Evolutionary conservation across 768 basidiomycete species (phyloP), one percentile per base, ranked within the genome.

Genomic region (Suillus clintonianus): DNA sequence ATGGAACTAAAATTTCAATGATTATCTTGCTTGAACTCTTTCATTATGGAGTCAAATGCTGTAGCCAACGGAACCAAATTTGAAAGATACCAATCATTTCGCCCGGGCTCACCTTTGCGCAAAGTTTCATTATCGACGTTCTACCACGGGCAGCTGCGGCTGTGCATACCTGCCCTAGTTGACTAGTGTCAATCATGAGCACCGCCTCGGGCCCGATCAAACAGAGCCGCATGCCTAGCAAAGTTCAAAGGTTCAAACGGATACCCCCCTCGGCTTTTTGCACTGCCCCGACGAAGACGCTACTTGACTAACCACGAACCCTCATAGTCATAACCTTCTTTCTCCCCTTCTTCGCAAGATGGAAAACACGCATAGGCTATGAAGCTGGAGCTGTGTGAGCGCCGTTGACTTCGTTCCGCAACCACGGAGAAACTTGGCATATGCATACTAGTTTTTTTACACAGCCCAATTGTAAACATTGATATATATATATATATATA

Each of bases 1-100:
- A 58, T 37, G 72, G 65, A 76, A 69, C 39, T 55, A 64, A 53
- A 68, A 61, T 43, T 32, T 65, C 36, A 56, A 41, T 17, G 36
- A 61, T 30, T 34, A 55, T 15, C 17, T 32, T 27, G n/a, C n/a
- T 15, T 24, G 15, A 27, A 24, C 48, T 45, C 32, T 37, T 37
- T 48, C 17, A 30, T 30, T 24, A 14, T 14, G 22, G 61, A 41
- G 27, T 56, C 30, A 22, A 14, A 30, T 17, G 48, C 24, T 50
- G 48, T 50, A 27, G 48, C 14, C 14, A 27, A 1, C 24, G 47
- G 47, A 48, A 15, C 45, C 3, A 50, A 67, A 60, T 42, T 37
- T 62, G n/a, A 53, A 51, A 22, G 27, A 47, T 32, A n/a, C n/a
- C n/a, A n/a, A n/a, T 24, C 13, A 64, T 27, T 22, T 22, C 19